A percentile compares a stretch with the other conserved stretches of the same genome.
These are phyloP conservation scores for Microdochium bolleyi DNA, from an alignment of 2,329 filamentous ascomycete genomes.

Conservation along the genomic window DNA sequence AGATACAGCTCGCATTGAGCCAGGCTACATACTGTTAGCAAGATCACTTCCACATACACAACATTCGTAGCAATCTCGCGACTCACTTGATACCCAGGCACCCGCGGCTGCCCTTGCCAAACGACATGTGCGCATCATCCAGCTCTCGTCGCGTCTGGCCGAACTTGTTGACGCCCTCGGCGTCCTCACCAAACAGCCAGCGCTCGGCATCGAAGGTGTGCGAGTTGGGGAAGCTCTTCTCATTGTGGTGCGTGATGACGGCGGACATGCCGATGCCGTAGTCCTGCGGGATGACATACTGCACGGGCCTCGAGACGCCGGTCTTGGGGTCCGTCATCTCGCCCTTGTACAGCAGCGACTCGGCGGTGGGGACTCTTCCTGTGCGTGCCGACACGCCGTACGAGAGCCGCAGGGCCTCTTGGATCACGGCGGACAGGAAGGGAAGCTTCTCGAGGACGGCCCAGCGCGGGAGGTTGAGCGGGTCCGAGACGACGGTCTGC, in stretches of 20 bases:
- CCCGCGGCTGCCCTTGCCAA: conserved; percentile 12
- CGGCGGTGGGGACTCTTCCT: conserved; percentile 9
- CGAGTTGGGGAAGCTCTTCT: conserved; percentile 8
- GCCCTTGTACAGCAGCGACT: conserved; percentile 12
- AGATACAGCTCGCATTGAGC: conserved; percentile 21
- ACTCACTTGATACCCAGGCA: conserved; percentile 17
- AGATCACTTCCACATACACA: neutral
- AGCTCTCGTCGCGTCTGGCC: conserved; percentile 4
- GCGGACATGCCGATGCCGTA: conserved; percentile 11
- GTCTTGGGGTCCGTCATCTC: conserved; percentile 1
- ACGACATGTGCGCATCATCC: conserved; percentile 9
- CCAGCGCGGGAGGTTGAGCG: conserved; percentile 11
- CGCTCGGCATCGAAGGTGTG: conserved; percentile 12
- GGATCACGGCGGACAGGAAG: conserved; percentile 19
- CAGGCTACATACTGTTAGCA: conserved; percentile 10
- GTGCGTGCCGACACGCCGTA: conserved; percentile 7
- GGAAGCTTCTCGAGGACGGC: conserved; percentile 27
- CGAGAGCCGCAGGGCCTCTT: conserved; percentile 14
- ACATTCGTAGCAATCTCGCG: neutral
- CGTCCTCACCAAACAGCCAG: conserved; percentile 8
- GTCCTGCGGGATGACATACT: conserved; percentile 10
- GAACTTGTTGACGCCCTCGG: neutral
- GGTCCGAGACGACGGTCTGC: conserved; percentile 10
- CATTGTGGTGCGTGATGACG: conserved; percentile 10
- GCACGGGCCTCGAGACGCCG: conserved; percentile 2